Base-by-base conservation (phyloP, 2,329 filamentous ascomycete genomes). In the Trichoderma simmonsii region DNA sequence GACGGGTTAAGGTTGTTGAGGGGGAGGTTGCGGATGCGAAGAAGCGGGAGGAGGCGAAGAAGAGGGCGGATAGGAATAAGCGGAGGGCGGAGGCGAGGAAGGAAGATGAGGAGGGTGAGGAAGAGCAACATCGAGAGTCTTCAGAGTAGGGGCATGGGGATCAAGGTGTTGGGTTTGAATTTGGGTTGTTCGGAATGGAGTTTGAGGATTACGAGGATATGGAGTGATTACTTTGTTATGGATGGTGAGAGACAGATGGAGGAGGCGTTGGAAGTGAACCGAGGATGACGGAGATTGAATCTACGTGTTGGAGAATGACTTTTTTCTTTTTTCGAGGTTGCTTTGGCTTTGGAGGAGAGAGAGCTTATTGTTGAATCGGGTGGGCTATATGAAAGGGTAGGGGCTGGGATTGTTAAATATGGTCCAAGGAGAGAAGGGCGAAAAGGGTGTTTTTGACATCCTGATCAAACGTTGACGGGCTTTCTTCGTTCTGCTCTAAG, bases 41-140 rank as follows among this genome's bases (percentile, higher is more conserved):
- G 73, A 77, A 75, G 71, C 26, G 63, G 3, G 73, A 74, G 7
- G 77, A 77, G 71, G 71, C 71, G 75, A 77, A 48, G 72, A 73
- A 73, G 64, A 68, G 76, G n/a, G 68, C 73, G 1, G 74, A 73
- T 9, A 64, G 74, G 6, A 74, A 70, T 28, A 71, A 39, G 28
- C 39, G 69, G 24, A 61, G 68, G n/a, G 57, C 57, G 14, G 51
- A 71, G 56, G 66, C 26, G 34, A 71, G 34, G 48, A 71, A 14
- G 4, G 28, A 48, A n/a, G 69, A 71, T 43, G 39, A 43, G 7
- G 34, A 65, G 28, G 48, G 59, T 8, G 69, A 57, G 59, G 48
- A 70, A 3, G 14, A 11, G 3, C 66, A 48, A 26, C 66, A 21
- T 8, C 30, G 14, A 21, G 54, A 43, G 2, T 15, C 48, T 12